Evolutionary conservation across 768 basidiomycete species (phyloP), one percentile per base, ranked within the genome.

Genomic region (Lactarius akahatsu): DNA sequence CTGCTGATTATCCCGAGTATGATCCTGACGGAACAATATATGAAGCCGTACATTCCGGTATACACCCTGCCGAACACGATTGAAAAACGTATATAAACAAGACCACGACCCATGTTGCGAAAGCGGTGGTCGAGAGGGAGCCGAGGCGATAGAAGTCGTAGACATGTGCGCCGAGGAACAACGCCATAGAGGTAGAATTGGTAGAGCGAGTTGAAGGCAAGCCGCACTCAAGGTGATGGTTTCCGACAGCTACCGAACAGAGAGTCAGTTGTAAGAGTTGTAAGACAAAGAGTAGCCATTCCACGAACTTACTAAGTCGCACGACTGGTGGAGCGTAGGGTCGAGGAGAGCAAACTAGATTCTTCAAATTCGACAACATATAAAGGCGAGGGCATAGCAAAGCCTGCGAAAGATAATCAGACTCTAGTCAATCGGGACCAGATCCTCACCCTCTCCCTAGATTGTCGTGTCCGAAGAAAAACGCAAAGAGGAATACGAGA

Each of bases 141-240:
- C 26, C 26, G 2, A 28, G 26, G 26, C 26, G 26, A 2, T 28
- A 28, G 26, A 28, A 2, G 26, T 28, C 26, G 26, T 28, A 28
- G 26, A 28, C 26, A 28, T 28, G 26, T 28, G 26, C 26, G 2
- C 26, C 26, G 26, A 28, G 26, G 26, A 28, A 28, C 26, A 28
- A 28, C 26, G 26, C 26, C 1, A 28, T 28, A 28, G 94, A 96
- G 60, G 94, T 83, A 61, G 87, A 85, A 76, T 97, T 96, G 9
- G 95, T 93, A 2, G 93, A 91, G 73, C 98, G 96, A 0, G 96
- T 97, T 0, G 94, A 96, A 0, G 95, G 96, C 73, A 98, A 96
- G 28, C 96, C 96, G 71, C 96, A 96, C 78, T 96, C 94, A 3
- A 92, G 82, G 70, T 94, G 91, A 72, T 92, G 91, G 1, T 79